phyloP scores from a whole-genome alignment of 176 grass and related monocot species.

The Eleusine coracana region DNA sequence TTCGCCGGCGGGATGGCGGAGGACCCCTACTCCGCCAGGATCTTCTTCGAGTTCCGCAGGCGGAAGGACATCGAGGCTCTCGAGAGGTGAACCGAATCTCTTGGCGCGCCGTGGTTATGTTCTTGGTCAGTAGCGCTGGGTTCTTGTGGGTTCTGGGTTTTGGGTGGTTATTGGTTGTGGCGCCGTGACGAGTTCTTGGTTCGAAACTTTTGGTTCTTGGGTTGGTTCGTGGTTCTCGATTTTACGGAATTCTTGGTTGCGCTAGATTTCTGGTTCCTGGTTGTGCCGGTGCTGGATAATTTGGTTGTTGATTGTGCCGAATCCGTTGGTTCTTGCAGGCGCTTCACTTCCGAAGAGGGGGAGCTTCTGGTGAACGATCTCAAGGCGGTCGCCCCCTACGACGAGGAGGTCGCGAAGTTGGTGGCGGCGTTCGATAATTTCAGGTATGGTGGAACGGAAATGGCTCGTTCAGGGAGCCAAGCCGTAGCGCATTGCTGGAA shows the following conservation, averaged over 20 bases:
- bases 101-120: neutral
- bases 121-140: too few relatives aligned
- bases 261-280: neutral
- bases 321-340: constrained; percentile 44
- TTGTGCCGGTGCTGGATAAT: neutral
- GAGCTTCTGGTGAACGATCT: constrained; percentile 90
- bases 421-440: constrained; percentile 78
- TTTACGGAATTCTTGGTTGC: neutral
- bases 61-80: constrained; percentile 83
- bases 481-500: neutral
- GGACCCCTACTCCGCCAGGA: constrained; percentile 81
- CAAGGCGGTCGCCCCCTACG: constrained; percentile 79
- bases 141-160: too few relatives aligned
- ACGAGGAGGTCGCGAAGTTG: constrained; percentile 85
- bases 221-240: neutral
- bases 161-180: too few relatives aligned
- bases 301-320: neutral
- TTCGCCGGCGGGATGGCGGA: constrained; percentile 66
- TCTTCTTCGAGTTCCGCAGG: constrained; percentile 84
- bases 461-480: neutral
- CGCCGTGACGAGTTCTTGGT: too few relatives aligned
- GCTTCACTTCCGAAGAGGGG: constrained; percentile 71
- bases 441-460: constrained; percentile 40
- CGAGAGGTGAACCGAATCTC: constrained; percentile 52
- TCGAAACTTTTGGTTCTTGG: too few relatives aligned